A percentile compares a stretch with the other conserved stretches of the same genome.
Conservation (phyloP, 1,139 yeast species). For the Hansenula sp. region DNA sequence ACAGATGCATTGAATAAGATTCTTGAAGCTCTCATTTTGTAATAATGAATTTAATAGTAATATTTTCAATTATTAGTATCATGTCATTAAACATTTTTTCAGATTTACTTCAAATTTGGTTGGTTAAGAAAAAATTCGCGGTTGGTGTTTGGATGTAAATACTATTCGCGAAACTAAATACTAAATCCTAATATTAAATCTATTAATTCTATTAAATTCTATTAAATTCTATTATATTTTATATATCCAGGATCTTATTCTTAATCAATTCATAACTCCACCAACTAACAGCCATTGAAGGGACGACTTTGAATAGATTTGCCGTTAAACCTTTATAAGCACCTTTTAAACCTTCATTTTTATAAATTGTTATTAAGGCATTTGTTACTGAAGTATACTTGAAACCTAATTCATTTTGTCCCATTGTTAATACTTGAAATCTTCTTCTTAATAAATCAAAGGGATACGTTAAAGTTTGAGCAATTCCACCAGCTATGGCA, state of each 20-base stretch:
- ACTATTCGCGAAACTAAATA: conserved; percentile 1
- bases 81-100: conserved; percentile 1
- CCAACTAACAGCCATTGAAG: conserved; percentile 96
- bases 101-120: conserved; percentile 6
- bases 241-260: conserved; percentile 28
- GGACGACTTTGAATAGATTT: conserved; percentile 85
- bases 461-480: conserved; percentile 81
- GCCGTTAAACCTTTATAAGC: conserved; percentile 88
- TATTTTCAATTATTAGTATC: not conserved
- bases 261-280: conserved; percentile 71
- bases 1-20: conserved; percentile 48
- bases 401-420: conserved; percentile 68
- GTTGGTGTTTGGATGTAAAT: conserved; percentile 1
- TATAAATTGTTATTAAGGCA: conserved; percentile 66
- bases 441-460: conserved; percentile 84
- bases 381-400: conserved; percentile 68
- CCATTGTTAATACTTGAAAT: conserved; percentile 87
- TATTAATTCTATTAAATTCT: not conserved
- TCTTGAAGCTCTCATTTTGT: conserved; percentile 54
- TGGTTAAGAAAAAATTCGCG: conserved; percentile 1
- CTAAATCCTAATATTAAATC: too few species aligned
- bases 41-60: too few species aligned
- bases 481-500: conserved; percentile 85
- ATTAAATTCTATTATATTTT: conserved; percentile 16
- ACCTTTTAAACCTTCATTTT: conserved; percentile 73